Conservation (phyloP, 176 grass and related monocot genomes). For the Neostapfia colusana region DNA sequence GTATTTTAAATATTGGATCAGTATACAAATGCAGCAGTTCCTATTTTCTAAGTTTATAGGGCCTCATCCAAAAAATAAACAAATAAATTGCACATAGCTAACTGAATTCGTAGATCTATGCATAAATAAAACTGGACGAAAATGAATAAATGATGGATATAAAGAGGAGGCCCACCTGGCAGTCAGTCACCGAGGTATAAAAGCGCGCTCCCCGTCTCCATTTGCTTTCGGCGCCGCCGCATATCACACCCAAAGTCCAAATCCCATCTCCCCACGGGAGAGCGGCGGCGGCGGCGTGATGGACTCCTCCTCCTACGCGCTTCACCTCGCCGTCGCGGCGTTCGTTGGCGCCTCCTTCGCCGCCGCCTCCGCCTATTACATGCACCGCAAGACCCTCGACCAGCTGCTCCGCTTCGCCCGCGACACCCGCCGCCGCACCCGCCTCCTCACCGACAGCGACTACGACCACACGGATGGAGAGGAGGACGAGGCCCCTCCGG, state of each 20-base stretch:
- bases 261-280: background rate
- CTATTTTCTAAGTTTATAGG: too few relatives aligned
- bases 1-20: background rate
- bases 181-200: slow-evolving; percentile 1
- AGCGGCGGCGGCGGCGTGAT: slow-evolving; percentile 40
- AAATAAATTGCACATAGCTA: background rate
- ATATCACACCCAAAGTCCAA: background rate
- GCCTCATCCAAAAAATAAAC: background rate
- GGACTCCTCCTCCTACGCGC: slow-evolving; percentile 65
- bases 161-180: background rate
- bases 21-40: background rate
- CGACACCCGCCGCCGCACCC: slow-evolving; percentile 42
- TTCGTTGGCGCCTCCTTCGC: slow-evolving; percentile 89
- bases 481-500: slow-evolving; percentile 22
- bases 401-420: slow-evolving; percentile 78
- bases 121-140: background rate
- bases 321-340: slow-evolving; percentile 81
- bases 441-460: slow-evolving; percentile 30
- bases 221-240: background rate
- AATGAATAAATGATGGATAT: too few relatives aligned
- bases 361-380: slow-evolving; percentile 84
- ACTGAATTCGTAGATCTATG: background rate
- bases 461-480: slow-evolving; percentile 5
- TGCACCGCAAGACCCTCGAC: slow-evolving; percentile 81
- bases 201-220: slow-evolving; percentile 6